These are phyloP conservation scores for Helotiales sp. DNA, from an alignment of 2,329 filamentous ascomycete genomes.

Conservation along the genomic window DNA sequence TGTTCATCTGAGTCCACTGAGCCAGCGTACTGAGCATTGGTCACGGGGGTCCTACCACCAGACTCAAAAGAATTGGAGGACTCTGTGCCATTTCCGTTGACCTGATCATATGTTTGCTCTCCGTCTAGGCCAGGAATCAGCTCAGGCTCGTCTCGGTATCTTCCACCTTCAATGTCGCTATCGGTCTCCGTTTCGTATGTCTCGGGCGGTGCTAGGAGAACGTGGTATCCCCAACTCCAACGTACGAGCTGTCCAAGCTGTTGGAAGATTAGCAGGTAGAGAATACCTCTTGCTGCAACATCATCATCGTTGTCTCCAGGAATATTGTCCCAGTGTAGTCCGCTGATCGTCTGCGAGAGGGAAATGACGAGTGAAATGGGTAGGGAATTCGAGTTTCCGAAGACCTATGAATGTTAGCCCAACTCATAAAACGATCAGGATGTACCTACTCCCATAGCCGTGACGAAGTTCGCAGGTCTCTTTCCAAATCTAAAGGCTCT, in stretches of 20 bases:
- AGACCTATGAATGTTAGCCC: constrained; percentile 55
- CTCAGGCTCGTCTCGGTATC: constrained; percentile 55
- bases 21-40: constrained; percentile 31
- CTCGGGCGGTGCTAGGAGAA: constrained; percentile 83
- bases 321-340: constrained; percentile 90
- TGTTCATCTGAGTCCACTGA: constrained; percentile 44
- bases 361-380: constrained; percentile 96
- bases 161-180: constrained; percentile 46
- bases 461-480: constrained; percentile 89
- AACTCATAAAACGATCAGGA: background rate
- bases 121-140: constrained; percentile 48
- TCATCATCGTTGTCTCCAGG: constrained; percentile 94
- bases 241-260: constrained; percentile 92
- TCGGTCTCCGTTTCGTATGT: constrained; percentile 61
- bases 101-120: background rate
- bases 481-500: constrained; percentile 79
- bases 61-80: constrained; percentile 33
- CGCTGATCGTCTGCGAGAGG: constrained; percentile 85
- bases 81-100: constrained; percentile 15
- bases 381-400: constrained; percentile 97
- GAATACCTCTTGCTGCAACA: constrained; percentile 87
- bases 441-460: constrained; percentile 78
- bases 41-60: constrained; percentile 35
- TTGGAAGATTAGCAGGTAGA: constrained; percentile 96
- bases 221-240: constrained; percentile 98